These are phyloP conservation scores for Fusarium brevicatenulatum DNA, from an alignment of 2,329 filamentous ascomycete species.

Conservation along the genomic window DNA sequence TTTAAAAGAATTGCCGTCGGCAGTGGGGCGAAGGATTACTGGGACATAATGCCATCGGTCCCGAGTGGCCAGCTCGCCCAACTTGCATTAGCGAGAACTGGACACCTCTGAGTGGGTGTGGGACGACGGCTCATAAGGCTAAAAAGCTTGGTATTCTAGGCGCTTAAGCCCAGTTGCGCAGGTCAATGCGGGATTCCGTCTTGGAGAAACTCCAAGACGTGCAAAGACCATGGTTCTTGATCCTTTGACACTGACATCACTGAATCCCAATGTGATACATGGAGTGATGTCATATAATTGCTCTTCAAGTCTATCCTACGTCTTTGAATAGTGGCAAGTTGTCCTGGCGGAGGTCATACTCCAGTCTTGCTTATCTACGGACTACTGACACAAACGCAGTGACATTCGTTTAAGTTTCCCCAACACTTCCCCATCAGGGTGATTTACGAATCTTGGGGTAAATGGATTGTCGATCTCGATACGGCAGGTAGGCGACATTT, in stretches of 20 bases:
- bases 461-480: neutral
- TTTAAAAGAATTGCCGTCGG: neutral
- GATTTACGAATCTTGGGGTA: neutral
- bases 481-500: neutral
- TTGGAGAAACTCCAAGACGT: neutral
- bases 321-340: no score
- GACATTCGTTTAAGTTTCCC: neutral
- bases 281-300: no score
- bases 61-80: neutral
- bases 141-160: neutral
- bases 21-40: neutral
- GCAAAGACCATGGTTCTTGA: neutral
- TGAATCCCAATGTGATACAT: neutral
- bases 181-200: neutral
- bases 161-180: neutral
- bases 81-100: neutral
- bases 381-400: neutral
- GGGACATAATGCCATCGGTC: neutral
- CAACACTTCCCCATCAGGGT: neutral
- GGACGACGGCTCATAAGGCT: neutral
- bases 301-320: no score
- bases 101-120: rapidly evolving
- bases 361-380: neutral
- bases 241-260: neutral
- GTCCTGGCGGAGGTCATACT: no score